Percentiles rank a stretch among this genome's conserved stretches.
Evolutionary conservation across 1,284 basidiomycete genomes (phyloP).

Genomic region (Ustilago sp.): DNA sequence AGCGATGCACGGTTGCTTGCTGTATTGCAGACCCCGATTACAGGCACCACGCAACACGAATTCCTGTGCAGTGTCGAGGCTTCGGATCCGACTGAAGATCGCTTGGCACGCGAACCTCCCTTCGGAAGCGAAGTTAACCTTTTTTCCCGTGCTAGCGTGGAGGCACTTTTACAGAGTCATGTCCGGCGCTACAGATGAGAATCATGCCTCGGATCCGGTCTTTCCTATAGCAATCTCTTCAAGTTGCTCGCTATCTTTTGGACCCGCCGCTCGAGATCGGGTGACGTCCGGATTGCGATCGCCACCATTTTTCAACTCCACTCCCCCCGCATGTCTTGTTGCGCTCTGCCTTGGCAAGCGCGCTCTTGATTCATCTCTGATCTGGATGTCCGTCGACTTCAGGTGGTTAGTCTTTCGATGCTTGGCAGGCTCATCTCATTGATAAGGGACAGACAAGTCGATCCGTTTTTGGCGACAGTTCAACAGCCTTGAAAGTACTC

Average conservation of each 20-base stretch:
- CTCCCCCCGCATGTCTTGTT: background rate
- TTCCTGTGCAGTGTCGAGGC: background rate
- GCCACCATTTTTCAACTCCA: background rate
- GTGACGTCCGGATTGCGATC: background rate
- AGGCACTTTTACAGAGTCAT: background rate
- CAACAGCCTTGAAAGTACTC: background rate
- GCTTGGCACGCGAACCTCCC: background rate
- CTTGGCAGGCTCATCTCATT: background rate
- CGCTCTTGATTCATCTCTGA: background rate
- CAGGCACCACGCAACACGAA: background rate
- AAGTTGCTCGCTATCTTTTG: background rate
- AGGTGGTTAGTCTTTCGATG: background rate
- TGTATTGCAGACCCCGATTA: background rate
- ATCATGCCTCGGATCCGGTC: background rate
- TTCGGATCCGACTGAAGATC: constrained; percentile 2
- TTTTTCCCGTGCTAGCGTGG: constrained; percentile 1
- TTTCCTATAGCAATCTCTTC: background rate
- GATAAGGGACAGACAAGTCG: background rate
- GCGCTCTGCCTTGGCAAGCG: background rate
- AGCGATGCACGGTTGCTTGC: background rate
- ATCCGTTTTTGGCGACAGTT: background rate
- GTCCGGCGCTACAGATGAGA: background rate
- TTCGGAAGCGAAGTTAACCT: background rate
- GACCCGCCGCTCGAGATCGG: background rate
- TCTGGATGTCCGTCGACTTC: background rate